Base-by-base conservation (phyloP, 805 yeast genomes). In the Myxozyma nipponensis region DNA sequence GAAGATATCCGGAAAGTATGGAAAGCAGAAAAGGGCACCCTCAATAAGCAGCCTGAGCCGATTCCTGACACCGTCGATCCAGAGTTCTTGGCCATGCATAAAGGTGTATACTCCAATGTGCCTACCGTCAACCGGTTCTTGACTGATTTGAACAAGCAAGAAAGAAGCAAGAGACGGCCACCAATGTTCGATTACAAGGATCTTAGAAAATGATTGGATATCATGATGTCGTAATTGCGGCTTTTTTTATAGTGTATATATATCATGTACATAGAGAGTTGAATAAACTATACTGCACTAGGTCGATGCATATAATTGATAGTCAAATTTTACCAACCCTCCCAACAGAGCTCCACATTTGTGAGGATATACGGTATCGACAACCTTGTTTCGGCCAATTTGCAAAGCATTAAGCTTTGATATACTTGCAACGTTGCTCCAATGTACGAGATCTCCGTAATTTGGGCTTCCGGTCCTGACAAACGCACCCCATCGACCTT, bases 1-100 rank as follows among this genome's bases (percentile, higher is more conserved):
- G 79, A 77, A 28, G 89, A 89, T 65, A 84, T 93, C 63, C 83
- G 80, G 66, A 73, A 77, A 50, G 73, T 84, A 39, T 87, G 96
- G 86, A 83, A 79, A 60, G 59, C 63, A 3, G 49, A 52, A 36
- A 58, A 54, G 17, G 57, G 56, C n/a, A 42, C 19, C 9, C 30
- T 39, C 15, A 21, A 17, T 4, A 28, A 44, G 21, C 39, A 39
- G 22, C 42, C 32, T 22, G 39, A 18, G 24, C 30, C 34, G 18
- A 32, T 45, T 2, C 52, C 56, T 23, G 57, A 52, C 35, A 39
- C 54, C 15, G 45, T 57, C 26, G 53, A 51, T 30, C 41, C 43
- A 9, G 57, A 52, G 9, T 52, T 40, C 35, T 22, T 52, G 39
- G 50, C 39, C 10, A 38, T 52, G 15, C 4, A 42, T 22, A 35